Conservation (phyloP, 1,139 yeast species). For the Hyphopichia fennica region DNA sequence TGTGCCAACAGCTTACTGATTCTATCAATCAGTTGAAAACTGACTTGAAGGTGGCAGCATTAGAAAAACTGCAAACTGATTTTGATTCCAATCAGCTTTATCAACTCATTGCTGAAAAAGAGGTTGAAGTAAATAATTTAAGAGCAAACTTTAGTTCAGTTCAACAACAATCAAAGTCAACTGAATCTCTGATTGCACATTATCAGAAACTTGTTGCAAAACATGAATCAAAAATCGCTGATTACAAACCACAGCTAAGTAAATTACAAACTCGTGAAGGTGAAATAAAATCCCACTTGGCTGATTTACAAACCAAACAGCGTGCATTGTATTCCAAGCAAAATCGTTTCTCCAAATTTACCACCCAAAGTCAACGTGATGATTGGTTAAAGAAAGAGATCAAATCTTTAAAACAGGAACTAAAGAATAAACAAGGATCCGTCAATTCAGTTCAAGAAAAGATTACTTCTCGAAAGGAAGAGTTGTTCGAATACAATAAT, state of each 20-base stretch:
- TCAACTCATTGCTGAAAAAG: slow-evolving; percentile 40
- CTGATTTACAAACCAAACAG: slow-evolving; percentile 52
- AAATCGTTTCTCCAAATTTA: slow-evolving; percentile 66
- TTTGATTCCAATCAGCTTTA: slow-evolving; percentile 50
- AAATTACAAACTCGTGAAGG: slow-evolving; percentile 42
- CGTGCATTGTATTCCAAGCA: slow-evolving; percentile 71
- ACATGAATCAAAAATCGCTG: slow-evolving; percentile 22
- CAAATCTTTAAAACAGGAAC: slow-evolving; percentile 16
- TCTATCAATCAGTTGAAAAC: slow-evolving; percentile 42
- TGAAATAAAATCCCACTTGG: slow-evolving; percentile 37
- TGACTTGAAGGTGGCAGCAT: slow-evolving; percentile 37
- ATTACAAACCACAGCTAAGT: slow-evolving; percentile 43
- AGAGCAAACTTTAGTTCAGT: slow-evolving; percentile 14
- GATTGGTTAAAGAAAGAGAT: slow-evolving; percentile 56
- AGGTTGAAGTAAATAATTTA: slow-evolving; percentile 36
- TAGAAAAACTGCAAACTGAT: slow-evolving; percentile 54
- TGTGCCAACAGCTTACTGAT: slow-evolving; percentile 48
- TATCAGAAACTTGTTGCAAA: slow-evolving; percentile 18
- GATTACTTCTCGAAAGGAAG: slow-evolving; percentile 16
- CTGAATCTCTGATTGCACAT: slow-evolving; percentile 18
- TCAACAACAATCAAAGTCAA: slow-evolving; percentile 14
- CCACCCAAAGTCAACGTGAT: slow-evolving; percentile 60
- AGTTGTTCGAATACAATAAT: slow-evolving; percentile 19
- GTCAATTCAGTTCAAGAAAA: slow-evolving; percentile 19
- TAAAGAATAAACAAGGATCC: slow-evolving; percentile 24